Base-by-base conservation (phyloP, 352 stramenopile genomes). In the Hyaloperonospora arabidopsidis region DNA sequence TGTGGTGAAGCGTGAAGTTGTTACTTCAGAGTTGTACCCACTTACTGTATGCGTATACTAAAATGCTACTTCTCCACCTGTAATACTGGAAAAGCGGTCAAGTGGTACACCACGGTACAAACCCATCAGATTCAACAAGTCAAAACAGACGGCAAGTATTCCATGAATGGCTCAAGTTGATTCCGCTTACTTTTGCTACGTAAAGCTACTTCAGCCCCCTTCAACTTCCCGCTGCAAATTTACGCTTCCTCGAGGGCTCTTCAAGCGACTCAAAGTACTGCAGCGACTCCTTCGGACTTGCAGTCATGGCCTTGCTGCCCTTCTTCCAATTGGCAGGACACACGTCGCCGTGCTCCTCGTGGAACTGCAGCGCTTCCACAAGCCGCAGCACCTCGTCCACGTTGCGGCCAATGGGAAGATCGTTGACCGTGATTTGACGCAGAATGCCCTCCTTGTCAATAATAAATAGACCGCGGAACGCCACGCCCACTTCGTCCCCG, bases 241-340 rank as follows among this genome's bases (percentile, higher is more conserved):
- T 71, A 46, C 59, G 63, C 54, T 71, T 71, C 54, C 68, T 71
- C 21, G 50, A 43, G 3, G 59, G 43, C 55, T 72, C 63, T 1
- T 70, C 54, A 6, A 71, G 46, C 1, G 54, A 54, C 61, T 83
- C 74, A 47, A 94, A 92, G 68, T 91, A 95, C 62, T 87, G 70
- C 54, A 84, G 68, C 29, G 76, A 94, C 35, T 72, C 78, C 52
- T 81, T 88, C 10, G 77, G 64, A 55, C 94, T 70, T 21, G 83
- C 75, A 29, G 85, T 95, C 75, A 97, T 96, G 21, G 65, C 64
- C 66, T 85, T 85, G 40, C 75, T 71, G 48, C 87, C 90, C 65
- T 92, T 92, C 63, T 95, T 96, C 90, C 89, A 97, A 54, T 78
- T 78, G n/a, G 87, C 87, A 7, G 87, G 89, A 67, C 89, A 97